Evolutionary conservation across 345 rosid genomes (phyloP).

Genomic region (Rubroshorea leprosula): DNA sequence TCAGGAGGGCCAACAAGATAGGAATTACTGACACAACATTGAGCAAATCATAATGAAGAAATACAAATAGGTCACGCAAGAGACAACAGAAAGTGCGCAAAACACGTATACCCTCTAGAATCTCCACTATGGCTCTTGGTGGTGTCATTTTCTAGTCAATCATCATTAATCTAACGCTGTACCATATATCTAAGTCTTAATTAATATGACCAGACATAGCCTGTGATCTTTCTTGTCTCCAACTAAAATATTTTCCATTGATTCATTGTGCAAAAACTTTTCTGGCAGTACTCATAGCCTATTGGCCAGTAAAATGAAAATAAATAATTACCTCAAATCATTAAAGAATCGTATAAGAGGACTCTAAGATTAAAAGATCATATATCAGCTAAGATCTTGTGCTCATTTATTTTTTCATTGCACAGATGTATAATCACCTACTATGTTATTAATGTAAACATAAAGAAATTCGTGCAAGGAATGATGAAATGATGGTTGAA

Average conservation of each 20-base stretch:
- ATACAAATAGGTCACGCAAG: slow-evolving; percentile 12
- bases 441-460: too few species aligned
- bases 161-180: slow-evolving; percentile 13
- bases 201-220: background rate
- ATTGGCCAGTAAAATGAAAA: too few species aligned
- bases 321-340: too few species aligned
- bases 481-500: background rate
- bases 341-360: too few species aligned
- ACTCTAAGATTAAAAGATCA: too few species aligned
- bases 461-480: background rate
- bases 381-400: too few species aligned
- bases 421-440: too few species aligned
- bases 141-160: slow-evolving; percentile 20
- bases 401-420: too few species aligned
- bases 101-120: background rate
- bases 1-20: background rate
- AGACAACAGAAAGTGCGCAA: slow-evolving; percentile 27
- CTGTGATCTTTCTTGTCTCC: background rate
- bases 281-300: too few species aligned
- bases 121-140: slow-evolving; percentile 1
- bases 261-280: too few species aligned
- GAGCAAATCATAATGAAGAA: background rate
- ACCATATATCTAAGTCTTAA: too few species aligned
- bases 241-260: background rate
- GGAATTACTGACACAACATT: background rate